phyloP scores from a whole-genome alignment of 1,139 yeast species.

The Zygosaccharomyces sapae region DNA sequence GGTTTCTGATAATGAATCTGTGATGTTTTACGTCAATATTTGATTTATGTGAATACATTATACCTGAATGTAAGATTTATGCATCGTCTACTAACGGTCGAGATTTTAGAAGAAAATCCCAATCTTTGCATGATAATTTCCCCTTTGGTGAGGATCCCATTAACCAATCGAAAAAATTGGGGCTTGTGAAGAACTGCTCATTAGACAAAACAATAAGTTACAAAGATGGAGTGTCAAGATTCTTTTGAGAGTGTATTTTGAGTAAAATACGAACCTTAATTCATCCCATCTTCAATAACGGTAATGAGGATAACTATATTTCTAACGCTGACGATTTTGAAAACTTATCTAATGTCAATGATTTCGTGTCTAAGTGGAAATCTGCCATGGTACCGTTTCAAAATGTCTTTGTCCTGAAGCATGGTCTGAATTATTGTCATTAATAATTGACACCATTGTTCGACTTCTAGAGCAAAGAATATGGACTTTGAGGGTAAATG shows the following conservation, averaged over 20 bases:
- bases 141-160: slow-evolving; percentile 55
- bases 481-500: slow-evolving; percentile 67
- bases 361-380: slow-evolving; percentile 63
- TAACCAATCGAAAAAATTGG: slow-evolving; percentile 43
- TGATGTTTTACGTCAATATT: slow-evolving; percentile 32
- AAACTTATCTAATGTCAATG: slow-evolving; percentile 38
- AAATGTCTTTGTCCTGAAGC: slow-evolving; percentile 52
- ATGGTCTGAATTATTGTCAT: slow-evolving; percentile 48
- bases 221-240: slow-evolving; percentile 31
- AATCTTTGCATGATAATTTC: slow-evolving; percentile 42
- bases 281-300: slow-evolving; percentile 23
- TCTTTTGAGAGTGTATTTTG: slow-evolving; percentile 28
- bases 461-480: slow-evolving; percentile 62
- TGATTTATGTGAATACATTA: slow-evolving; percentile 34
- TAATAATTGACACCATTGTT: slow-evolving; percentile 49
- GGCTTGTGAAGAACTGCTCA: slow-evolving; percentile 21
- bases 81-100: slow-evolving; percentile 28
- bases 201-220: slow-evolving; percentile 27
- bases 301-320: slow-evolving; percentile 26
- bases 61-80: slow-evolving; percentile 23
- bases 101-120: slow-evolving; percentile 31
- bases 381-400: slow-evolving; percentile 60
- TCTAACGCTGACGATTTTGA: slow-evolving; percentile 37
- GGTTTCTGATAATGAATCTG: slow-evolving; percentile 29
- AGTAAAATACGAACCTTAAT: slow-evolving; percentile 25